Base-by-base conservation (phyloP, 257 asterid genomes). In the Ehretia macrophylla region DNA sequence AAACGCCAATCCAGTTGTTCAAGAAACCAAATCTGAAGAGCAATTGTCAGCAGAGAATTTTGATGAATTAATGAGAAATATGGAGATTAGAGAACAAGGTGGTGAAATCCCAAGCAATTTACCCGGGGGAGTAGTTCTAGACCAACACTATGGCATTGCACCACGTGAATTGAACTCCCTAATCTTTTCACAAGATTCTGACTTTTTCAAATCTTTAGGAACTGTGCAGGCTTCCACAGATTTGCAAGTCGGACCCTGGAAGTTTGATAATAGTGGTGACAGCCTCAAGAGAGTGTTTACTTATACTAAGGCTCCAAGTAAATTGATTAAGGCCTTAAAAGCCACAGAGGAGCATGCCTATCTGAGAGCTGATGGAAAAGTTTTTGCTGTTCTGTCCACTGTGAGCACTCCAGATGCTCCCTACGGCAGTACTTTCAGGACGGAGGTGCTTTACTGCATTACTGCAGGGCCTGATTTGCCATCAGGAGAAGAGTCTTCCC, bases 391-490 rank as follows among this genome's bases (percentile, higher is more conserved):
- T 55, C 76, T 83, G 38, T 75, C 88, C 19, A 63, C 58, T 68
- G 99, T 82, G 69, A 81, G 86, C 73, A 93, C 97, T 55, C 99
- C 96, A 12, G 99, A 93, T 73, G 97, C 97, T 65, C 97, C 97
- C 6, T 89, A 85, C 16, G 97, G 99, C 60, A 70, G 83, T 76
- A 75, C 76, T 19, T 93, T 87, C 66, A 85, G 80, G 81, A 68
- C 56, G 1, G 97, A 93, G 78, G 83, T 93, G 58, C 96, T 89
- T 67, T 89, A 87, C 76, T 74, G 89, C 76, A 85, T 93, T 54
- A 72, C 90, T 51, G 74, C 86, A 0, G 99, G 99, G 45, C 97
- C 95, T 8, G 99, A 89, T 66, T 85, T 74, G 64, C 87, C 97
- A 58, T 80, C 95, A 0, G 97, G 97, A 40, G 96, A 93, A 64